Evolutionary conservation across 2,329 filamentous ascomycete genomes (phyloP), one percentile per base, ranked within the genome.

Genomic region (Purpureocillium lavendulum): DNA sequence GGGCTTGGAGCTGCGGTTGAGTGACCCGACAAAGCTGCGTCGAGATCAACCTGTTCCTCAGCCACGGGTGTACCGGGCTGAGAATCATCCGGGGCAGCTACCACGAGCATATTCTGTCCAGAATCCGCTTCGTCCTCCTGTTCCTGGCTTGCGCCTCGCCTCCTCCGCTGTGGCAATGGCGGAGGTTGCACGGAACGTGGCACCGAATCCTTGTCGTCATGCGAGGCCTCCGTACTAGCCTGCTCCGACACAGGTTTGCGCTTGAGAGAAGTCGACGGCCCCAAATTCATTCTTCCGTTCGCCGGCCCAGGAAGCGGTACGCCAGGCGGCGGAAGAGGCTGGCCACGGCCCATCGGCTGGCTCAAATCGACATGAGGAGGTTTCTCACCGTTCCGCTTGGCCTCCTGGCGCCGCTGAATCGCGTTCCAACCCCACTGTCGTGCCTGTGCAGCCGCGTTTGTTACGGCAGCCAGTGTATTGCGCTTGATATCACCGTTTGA

Each of bases 331-430:
- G 87, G 87, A 14, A 94, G 66, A 1, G 87, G 87, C 49, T 84
- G 82, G 0, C 87, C 87, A 30, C 87, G 75, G 2, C 88, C 88
- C 67, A 94, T 87, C 2, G 87, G 87, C 50, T 86, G 76, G 47
- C 58, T 62, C 43, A 74, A 48, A 61, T 77, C 58, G 44, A 77
- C 56, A 8, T 55, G 56, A 17, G 42, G 51, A 17, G 47, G 42
- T 14, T 54, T 53, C 4, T 64, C 60, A 12, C 50, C 52, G 17
- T 55, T 52, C 38, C 55, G 59, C 35, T 58, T 61, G 21, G 54
- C 56, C 33, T 72, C 67, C 33, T 68, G 69, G 41, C 69, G 66
- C 41, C 69, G 61, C 45, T 75, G 71, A 11, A 76, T 60, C 2
- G 75, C 73, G 45, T 71, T 76, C 60, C 72, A 69, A 2, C 75